Evolutionary conservation across 768 basidiomycete species (phyloP).

Genomic region (Termitomyces sp.): DNA sequence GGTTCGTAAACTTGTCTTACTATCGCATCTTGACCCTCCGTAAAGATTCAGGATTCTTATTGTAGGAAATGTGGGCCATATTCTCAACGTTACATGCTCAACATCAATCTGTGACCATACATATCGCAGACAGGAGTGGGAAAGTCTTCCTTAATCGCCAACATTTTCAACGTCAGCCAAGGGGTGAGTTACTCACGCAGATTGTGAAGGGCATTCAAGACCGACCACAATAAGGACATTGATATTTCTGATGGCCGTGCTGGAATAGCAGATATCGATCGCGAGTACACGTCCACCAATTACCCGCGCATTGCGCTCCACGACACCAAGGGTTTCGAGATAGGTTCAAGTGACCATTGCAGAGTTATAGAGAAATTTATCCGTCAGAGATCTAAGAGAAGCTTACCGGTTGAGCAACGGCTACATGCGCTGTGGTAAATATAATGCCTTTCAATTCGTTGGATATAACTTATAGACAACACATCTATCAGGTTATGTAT

Average conservation of each 20-base stretch:
- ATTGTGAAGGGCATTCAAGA: not conserved
- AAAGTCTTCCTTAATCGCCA: slow-evolving; percentile 1
- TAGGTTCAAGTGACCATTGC: not conserved
- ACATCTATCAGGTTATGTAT: not conserved
- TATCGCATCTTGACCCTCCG: not conserved
- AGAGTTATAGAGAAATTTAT: not conserved
- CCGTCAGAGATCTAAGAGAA: not conserved
- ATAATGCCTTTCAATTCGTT: not conserved
- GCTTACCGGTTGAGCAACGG: not conserved
- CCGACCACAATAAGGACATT: not conserved
- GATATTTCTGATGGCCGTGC: not conserved
- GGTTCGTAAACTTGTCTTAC: not conserved
- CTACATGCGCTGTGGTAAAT: not conserved
- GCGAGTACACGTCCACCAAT: not conserved
- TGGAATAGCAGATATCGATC: slow-evolving; percentile 1
- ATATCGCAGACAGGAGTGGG: slow-evolving; percentile 1
- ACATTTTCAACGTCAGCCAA: not conserved
- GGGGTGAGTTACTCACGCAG: not conserved
- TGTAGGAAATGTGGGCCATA: not conserved
- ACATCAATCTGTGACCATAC: not conserved
- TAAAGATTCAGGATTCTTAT: not conserved
- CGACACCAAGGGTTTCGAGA: not conserved
- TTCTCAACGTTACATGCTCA: not conserved
- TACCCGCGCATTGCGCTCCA: not conserved
- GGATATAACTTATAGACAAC: not conserved